phyloP scores from a whole-genome alignment of 2,329 filamentous ascomycete genomes.

The Beauveria sp. region DNA sequence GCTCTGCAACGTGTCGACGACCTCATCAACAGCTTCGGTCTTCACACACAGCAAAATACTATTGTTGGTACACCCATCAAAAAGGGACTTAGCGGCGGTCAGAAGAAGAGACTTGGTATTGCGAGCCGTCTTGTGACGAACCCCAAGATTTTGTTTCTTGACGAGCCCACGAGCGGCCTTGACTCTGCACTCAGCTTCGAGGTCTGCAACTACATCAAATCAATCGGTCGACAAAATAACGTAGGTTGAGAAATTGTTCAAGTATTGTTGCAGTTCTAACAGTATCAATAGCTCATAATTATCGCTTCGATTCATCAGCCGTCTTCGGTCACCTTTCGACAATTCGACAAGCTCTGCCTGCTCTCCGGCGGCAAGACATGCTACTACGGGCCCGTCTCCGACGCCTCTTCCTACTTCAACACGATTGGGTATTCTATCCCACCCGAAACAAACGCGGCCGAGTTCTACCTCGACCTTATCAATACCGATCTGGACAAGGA shows the following conservation, averaged over 20 bases:
- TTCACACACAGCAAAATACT: slow-evolving; percentile 59
- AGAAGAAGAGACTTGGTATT: slow-evolving; percentile 74
- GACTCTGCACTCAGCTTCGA: slow-evolving; percentile 72
- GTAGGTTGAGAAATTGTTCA: slow-evolving; percentile 28
- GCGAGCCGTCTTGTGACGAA: slow-evolving; percentile 75
- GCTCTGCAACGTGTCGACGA: slow-evolving; percentile 55
- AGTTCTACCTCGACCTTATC: slow-evolving; percentile 70
- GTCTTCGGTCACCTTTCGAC: slow-evolving; percentile 67
- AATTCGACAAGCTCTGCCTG: slow-evolving; percentile 73
- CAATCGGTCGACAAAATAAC: slow-evolving; percentile 58
- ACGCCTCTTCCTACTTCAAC: slow-evolving; percentile 56
- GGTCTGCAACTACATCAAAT: slow-evolving; percentile 65
- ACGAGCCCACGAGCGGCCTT: slow-evolving; percentile 77
- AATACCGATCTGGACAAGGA: slow-evolving; percentile 65
- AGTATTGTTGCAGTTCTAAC: not conserved
- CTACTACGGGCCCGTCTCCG: slow-evolving; percentile 60
- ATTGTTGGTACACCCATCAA: slow-evolving; percentile 75
- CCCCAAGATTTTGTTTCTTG: slow-evolving; percentile 73
- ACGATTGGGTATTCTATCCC: slow-evolving; percentile 56
- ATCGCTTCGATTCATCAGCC: slow-evolving; percentile 83
- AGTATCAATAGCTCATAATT: slow-evolving; percentile 53
- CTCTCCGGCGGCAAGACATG: slow-evolving; percentile 63
- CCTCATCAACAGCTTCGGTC: slow-evolving; percentile 65
- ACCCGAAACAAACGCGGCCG: slow-evolving; percentile 67
- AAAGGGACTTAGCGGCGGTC: slow-evolving; percentile 77